These are phyloP conservation scores for Zymoseptoria brevis DNA, from an alignment of 2,329 filamentous ascomycete genomes.

Conservation along the genomic window DNA sequence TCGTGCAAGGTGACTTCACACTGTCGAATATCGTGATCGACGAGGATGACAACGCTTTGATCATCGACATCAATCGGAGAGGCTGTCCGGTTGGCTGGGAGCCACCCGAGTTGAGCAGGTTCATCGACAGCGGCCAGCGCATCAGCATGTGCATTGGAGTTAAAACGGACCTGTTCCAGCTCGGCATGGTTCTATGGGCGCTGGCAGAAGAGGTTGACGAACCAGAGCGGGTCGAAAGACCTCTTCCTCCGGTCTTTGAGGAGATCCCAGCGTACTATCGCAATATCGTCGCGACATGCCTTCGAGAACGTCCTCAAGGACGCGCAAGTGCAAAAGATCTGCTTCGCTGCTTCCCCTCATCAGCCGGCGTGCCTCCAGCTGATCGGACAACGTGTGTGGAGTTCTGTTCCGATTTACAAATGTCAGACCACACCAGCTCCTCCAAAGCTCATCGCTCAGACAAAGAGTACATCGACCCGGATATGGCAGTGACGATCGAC, in stretches of 20 bases:
- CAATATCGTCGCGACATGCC: constrained; percentile 65
- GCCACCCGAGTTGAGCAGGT: constrained; percentile 76
- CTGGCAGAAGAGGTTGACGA: constrained; percentile 82
- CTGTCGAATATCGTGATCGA: constrained; percentile 96
- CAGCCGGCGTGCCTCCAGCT: constrained; percentile 9
- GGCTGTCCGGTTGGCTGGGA: constrained; percentile 99
- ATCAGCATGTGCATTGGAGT: constrained; percentile 97
- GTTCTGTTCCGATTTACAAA: constrained; percentile 13
- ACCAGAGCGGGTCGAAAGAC: constrained; percentile 69
- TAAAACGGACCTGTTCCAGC: constrained; percentile 91
- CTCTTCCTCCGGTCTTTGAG: constrained; percentile 51
- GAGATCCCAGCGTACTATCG: constrained; percentile 72
- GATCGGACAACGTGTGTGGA: constrained; percentile 6
- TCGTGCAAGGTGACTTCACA: constrained; percentile 96
- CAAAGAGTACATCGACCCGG: constrained; percentile 43
- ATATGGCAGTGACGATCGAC: constrained; percentile 36
- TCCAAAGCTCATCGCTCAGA: constrained; percentile 33
- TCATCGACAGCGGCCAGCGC: constrained; percentile 80
- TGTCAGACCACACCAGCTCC: constrained; percentile 32
- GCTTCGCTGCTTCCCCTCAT: constrained; percentile 56
- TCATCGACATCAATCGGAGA: constrained; percentile 95
- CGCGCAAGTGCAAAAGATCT: constrained; percentile 67
- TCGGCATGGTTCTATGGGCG: constrained; percentile 96
- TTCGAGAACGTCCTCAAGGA: constrained; percentile 64
- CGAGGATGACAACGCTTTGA: constrained; percentile 73